Conservation (phyloP, 345 rosid species). For the Eutrema japonicum region DNA sequence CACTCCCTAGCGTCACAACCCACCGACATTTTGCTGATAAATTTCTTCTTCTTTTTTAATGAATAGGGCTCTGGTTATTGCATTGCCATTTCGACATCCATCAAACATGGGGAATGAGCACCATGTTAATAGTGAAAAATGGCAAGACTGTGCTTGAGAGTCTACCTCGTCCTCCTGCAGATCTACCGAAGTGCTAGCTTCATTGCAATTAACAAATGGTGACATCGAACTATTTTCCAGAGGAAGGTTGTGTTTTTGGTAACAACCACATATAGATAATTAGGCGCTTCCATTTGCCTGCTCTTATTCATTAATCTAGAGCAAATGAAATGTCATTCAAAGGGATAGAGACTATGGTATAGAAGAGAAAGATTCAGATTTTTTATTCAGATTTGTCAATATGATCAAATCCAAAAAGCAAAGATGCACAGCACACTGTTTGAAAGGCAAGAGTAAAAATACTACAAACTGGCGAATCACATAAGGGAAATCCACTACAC, state of each 20-base stretch:
- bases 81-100: slow-evolving; percentile 85
- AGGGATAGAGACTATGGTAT: slow-evolving; percentile 24
- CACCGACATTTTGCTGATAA: slow-evolving; percentile 27
- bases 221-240: slow-evolving; percentile 4
- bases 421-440: slow-evolving; percentile 21
- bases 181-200: slow-evolving; percentile 73
- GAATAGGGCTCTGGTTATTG: slow-evolving; percentile 82
- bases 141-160: slow-evolving; percentile 63
- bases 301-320: slow-evolving; percentile 10
- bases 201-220: slow-evolving; percentile 30
- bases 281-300: slow-evolving; percentile 13
- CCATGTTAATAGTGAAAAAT: slow-evolving; percentile 70
- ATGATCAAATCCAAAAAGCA: slow-evolving; percentile 13
- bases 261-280: not conserved
- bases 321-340: slow-evolving; percentile 27
- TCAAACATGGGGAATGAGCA: slow-evolving; percentile 83
- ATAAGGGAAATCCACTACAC: slow-evolving; percentile 7
- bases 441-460: not conserved
- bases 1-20: slow-evolving; percentile 28
- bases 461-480: slow-evolving; percentile 21
- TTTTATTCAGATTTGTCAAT: slow-evolving; percentile 14
- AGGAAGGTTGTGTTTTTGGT: slow-evolving; percentile 17
- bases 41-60: slow-evolving; percentile 3
- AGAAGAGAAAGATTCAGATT: slow-evolving; percentile 27
- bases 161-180: slow-evolving; percentile 77